Evolutionary conservation across 2,329 filamentous ascomycete genomes (phyloP).

Genomic region (Diaporthe velutina): DNA sequence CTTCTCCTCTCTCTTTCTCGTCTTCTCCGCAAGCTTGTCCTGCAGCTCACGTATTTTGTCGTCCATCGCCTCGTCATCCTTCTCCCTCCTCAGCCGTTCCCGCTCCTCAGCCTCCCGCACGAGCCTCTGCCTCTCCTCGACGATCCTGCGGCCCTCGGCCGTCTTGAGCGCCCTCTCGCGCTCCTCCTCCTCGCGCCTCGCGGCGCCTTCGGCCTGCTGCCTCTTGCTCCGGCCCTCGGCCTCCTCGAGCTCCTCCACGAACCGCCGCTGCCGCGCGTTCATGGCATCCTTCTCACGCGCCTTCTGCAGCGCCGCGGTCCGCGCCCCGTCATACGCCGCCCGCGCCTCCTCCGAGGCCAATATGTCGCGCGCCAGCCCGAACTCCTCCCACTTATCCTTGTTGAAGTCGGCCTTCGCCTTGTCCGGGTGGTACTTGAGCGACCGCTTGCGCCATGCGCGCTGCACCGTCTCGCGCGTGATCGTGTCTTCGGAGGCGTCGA

Average conservation of each 20-base stretch:
- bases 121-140: constrained; percentile 58
- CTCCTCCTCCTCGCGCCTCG: constrained; percentile 43
- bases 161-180: constrained; percentile 50
- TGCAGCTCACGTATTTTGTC: constrained; percentile 60
- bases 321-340: constrained; percentile 81
- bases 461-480: constrained; percentile 72
- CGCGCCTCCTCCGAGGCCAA: constrained; percentile 79
- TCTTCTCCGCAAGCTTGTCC: constrained; percentile 55
- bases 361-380: constrained; percentile 89
- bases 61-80: constrained; percentile 44
- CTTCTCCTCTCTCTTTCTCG: constrained; percentile 55
- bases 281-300: constrained; percentile 80
- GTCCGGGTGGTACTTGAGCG: constrained; percentile 94
- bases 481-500: constrained; percentile 69
- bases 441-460: constrained; percentile 85
- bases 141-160: constrained; percentile 47
- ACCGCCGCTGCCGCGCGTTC: constrained; percentile 77
- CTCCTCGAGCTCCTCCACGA: constrained; percentile 89
- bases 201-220: constrained; percentile 57
- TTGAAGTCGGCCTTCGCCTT: constrained; percentile 84
- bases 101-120: constrained; percentile 57
- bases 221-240: constrained; percentile 77
- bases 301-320: constrained; percentile 78
- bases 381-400: constrained; percentile 84
- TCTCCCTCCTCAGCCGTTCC: constrained; percentile 52